Evolutionary conservation across 352 stramenopile genomes (phyloP).

Genomic region (Phytopythium chamaehyphon): DNA sequence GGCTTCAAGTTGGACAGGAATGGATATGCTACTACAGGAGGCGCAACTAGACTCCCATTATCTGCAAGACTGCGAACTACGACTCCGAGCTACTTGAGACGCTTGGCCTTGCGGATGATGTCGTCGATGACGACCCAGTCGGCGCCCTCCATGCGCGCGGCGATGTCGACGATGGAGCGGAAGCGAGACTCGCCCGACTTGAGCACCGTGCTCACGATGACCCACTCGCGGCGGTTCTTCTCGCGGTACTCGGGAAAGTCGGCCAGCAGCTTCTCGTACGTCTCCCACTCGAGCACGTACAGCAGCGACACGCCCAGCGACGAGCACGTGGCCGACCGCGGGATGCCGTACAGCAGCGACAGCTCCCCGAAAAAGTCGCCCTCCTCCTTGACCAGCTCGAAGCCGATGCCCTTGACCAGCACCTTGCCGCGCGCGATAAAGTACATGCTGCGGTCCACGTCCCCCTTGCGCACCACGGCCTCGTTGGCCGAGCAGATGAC

Average conservation of each 20-base stretch:
- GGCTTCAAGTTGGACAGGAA: too few species aligned
- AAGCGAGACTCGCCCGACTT: slow-evolving; percentile 59
- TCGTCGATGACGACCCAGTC: slow-evolving; percentile 62
- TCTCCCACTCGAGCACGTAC: slow-evolving; percentile 64
- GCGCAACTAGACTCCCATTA: too few species aligned
- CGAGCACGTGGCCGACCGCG: slow-evolving; percentile 64
- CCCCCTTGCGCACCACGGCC: slow-evolving; percentile 55
- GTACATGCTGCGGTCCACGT: slow-evolving; percentile 74
- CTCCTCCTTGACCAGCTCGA: slow-evolving; percentile 70
- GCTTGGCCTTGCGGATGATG: slow-evolving; percentile 69
- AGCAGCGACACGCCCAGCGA: slow-evolving; percentile 59
- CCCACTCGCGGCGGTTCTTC: slow-evolving; percentile 72
- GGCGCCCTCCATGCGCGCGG: slow-evolving; percentile 52
- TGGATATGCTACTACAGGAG: too few species aligned
- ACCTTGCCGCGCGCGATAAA: slow-evolving; percentile 64
- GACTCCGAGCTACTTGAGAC: too few species aligned
- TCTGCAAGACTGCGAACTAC: too few species aligned
- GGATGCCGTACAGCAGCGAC: slow-evolving; percentile 68
- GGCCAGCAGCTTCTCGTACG: slow-evolving; percentile 62
- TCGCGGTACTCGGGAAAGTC: slow-evolving; percentile 73
- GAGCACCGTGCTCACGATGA: slow-evolving; percentile 63
- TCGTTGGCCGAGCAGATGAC: slow-evolving; percentile 63
- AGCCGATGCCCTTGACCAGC: slow-evolving; percentile 52
- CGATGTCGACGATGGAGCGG: slow-evolving; percentile 62
- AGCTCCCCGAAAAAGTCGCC: slow-evolving; percentile 78